Evolutionary conservation across 768 basidiomycete species (phyloP).

Genomic region (Termitomyces sp.): DNA sequence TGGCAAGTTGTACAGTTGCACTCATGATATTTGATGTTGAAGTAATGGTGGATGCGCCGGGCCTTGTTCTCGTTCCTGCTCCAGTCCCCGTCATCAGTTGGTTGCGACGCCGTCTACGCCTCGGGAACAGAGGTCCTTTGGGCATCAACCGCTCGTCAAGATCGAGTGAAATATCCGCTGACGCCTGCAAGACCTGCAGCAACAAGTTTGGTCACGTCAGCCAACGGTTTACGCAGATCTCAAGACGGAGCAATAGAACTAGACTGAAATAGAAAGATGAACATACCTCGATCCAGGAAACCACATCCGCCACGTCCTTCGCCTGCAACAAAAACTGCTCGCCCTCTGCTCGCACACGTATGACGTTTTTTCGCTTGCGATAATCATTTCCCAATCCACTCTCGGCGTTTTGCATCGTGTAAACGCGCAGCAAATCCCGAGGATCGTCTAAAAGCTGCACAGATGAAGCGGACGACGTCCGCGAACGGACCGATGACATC

Average conservation of each 20-base stretch:
- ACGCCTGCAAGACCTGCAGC: slow-evolving; percentile 77
- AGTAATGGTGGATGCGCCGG: neutral
- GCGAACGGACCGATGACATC: slow-evolving; percentile 6
- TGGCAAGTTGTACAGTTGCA: neutral
- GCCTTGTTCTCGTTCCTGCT: neutral
- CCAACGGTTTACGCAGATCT: neutral
- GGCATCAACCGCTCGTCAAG: slow-evolving; percentile 92
- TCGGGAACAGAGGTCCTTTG: slow-evolving; percentile 76
- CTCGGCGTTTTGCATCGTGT: slow-evolving; percentile 87
- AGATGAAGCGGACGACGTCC: neutral
- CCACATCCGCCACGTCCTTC: slow-evolving; percentile 73
- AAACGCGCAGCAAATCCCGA: slow-evolving; percentile 56
- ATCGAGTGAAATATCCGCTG: slow-evolving; percentile 87
- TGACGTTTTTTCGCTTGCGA: slow-evolving; percentile 87
- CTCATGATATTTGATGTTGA: neutral
- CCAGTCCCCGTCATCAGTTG: neutral
- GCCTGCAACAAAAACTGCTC: slow-evolving; percentile 97
- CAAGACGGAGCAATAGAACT: slow-evolving; percentile 1
- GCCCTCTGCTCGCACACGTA: slow-evolving; percentile 86
- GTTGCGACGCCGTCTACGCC: slow-evolving; percentile 9
- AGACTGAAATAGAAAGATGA: neutral
- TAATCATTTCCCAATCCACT: slow-evolving; percentile 96
- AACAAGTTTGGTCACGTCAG: neutral
- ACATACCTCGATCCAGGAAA: slow-evolving; percentile 91
- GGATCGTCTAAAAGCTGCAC: slow-evolving; percentile 24